phyloP scores from a whole-genome alignment of 345 rosid genomes.

The Lepidium sativum region DNA sequence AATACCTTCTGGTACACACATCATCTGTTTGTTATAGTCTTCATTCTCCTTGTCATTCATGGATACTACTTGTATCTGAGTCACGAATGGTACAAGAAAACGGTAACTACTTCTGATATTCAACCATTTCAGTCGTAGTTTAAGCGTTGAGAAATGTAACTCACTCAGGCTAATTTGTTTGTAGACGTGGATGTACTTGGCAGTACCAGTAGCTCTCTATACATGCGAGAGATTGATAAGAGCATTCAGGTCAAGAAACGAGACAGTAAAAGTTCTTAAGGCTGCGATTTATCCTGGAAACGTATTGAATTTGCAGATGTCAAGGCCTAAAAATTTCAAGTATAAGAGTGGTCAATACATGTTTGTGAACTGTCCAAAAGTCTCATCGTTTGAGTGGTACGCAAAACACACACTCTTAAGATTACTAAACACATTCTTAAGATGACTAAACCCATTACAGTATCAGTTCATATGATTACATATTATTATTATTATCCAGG shows the following conservation, averaged over 20 bases:
- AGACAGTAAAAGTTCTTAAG: slow-evolving; percentile 41
- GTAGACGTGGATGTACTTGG: slow-evolving; percentile 76
- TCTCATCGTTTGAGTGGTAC: slow-evolving; percentile 77
- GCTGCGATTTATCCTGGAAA: slow-evolving; percentile 63
- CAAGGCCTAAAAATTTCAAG: slow-evolving; percentile 67
- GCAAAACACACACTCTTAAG: neutral
- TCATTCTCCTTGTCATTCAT: slow-evolving; percentile 47
- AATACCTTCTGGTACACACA: slow-evolving; percentile 82
- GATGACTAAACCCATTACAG: neutral
- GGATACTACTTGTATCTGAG: slow-evolving; percentile 49
- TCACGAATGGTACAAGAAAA: slow-evolving; percentile 55
- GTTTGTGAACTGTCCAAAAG: slow-evolving; percentile 68
- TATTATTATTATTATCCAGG: slow-evolving; percentile 77
- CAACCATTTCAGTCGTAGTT: neutral
- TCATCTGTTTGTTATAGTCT: slow-evolving; percentile 60
- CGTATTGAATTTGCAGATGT: slow-evolving; percentile 60
- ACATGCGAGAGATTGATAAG: slow-evolving; percentile 44
- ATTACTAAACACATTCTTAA: neutral
- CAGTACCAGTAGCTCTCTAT: slow-evolving; percentile 46
- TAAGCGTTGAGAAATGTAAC: neutral
- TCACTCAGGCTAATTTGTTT: neutral
- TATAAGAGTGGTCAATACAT: slow-evolving; percentile 92
- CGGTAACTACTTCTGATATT: slow-evolving; percentile 30
- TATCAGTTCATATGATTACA: neutral
- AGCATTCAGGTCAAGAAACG: slow-evolving; percentile 59